Percentiles rank a stretch among this genome's conserved stretches.
These are phyloP conservation scores for Tylopilus felleus DNA, from an alignment of 768 basidiomycete species.

Conservation along the genomic window DNA sequence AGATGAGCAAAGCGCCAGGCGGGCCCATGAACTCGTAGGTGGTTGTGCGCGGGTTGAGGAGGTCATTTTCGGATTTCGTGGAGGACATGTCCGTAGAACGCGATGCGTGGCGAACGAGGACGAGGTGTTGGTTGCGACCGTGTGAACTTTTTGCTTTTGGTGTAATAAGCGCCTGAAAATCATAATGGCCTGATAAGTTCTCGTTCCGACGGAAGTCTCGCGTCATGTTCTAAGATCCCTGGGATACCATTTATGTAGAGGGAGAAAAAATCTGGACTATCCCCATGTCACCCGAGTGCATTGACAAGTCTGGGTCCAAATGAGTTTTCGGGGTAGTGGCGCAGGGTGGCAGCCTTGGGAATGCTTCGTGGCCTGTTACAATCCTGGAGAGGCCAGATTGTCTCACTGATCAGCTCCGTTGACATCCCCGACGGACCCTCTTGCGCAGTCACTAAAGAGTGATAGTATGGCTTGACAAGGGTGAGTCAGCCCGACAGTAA, in stretches of 20 bases:
- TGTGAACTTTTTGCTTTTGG: slow-evolving; percentile 5
- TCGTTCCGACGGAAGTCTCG: neutral
- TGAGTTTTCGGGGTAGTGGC: too few species aligned
- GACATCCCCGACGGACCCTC: neutral
- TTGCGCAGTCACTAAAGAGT: neutral
- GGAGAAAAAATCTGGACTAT: too few species aligned
- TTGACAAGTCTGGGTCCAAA: too few species aligned
- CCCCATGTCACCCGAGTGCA: too few species aligned
- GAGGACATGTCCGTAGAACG: slow-evolving; percentile 16
- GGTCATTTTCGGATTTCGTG: slow-evolving; percentile 20
- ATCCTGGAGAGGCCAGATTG: neutral
- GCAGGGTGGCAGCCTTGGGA: too few species aligned
- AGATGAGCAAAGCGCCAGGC: slow-evolving; percentile 68
- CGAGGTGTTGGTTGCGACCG: neutral
- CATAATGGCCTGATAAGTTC: neutral
- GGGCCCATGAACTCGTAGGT: slow-evolving; percentile 84
- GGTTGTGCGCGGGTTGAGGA: slow-evolving; percentile 68
- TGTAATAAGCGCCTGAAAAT: neutral
- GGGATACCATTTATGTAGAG: too few species aligned
- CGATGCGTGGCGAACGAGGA: neutral
- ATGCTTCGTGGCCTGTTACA: too few species aligned
- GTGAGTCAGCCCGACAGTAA: neutral
- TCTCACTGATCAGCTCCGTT: neutral
- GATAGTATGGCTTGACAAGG: neutral
- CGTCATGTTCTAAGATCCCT: too few species aligned